Base-by-base conservation (phyloP, 768 basidiomycete genomes). In the Podaxis sp. region DNA sequence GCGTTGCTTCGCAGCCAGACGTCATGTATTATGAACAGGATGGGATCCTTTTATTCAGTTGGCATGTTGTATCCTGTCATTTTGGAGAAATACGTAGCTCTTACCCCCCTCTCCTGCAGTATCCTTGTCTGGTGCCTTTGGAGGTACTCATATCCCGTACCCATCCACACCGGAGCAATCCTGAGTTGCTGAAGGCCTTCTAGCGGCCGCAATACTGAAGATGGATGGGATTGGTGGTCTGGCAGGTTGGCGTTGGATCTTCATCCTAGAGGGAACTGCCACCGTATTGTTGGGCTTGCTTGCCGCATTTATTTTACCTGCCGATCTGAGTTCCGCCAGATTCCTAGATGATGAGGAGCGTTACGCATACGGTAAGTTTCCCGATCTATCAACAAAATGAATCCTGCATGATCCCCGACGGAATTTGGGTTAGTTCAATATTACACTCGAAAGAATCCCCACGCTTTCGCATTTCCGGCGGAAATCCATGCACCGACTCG, bases 111-210 rank as follows among this genome's bases (percentile, higher is more conserved):
- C 70, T 15, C 70, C 33, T 10, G 1, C 71, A 12, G 73, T 71
- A 1, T 72, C 73, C 2, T 60, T 74, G 0, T 68, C 73, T 8
- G 74, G 74, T 22, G 74, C 74, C 12, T 75, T 75, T 38, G 71
- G 71, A 53, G 74, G 81, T 84, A 0, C 86, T 87, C 66, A 85
- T 84, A 4, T 20, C 2, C n/a, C 24, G 15, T 44, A 20, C 15
- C 5, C 41, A 44, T 15, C 15, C 12, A 44, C 7, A n/a, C n/a
- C 10, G 1, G 6, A 28, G 6, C 10, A 28, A 38, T 15, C 20
- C 28, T 30, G 4, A 58, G 15, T 48, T 2, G 22, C 6, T 24
- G 78, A 77, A 22, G 88, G 74, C 22, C 68, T 75, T n/a, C 69
- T 75, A 17, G 74, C 71, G 26, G 68, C 68, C 48, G 73, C 61